Evolutionary conservation across 1,284 basidiomycete genomes (phyloP).

Genomic region (Anthracocystis walkeri): DNA sequence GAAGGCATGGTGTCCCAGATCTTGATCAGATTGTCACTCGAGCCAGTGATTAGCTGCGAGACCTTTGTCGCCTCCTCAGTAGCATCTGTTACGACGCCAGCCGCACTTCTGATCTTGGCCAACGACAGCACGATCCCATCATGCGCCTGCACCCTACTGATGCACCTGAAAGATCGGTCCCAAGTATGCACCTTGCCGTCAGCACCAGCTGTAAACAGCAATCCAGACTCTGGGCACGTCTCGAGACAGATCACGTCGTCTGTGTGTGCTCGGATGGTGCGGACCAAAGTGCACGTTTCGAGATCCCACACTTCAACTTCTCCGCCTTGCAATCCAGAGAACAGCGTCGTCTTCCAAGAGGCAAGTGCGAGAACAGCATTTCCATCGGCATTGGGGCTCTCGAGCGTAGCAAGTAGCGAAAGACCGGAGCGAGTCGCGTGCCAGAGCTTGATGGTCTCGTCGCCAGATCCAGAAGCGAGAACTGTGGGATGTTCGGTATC

Average conservation of each 20-base stretch:
- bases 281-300: slow-evolving; percentile 85
- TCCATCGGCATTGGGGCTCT: slow-evolving; percentile 53
- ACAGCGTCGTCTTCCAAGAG: slow-evolving; percentile 81
- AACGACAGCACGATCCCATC: slow-evolving; percentile 39
- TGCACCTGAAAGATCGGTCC: slow-evolving; percentile 53
- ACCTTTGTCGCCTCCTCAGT: slow-evolving; percentile 9
- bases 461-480: slow-evolving; percentile 74
- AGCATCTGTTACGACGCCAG: background rate
- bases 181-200: slow-evolving; percentile 59
- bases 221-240: slow-evolving; percentile 64
- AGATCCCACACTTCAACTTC: slow-evolving; percentile 89
- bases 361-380: slow-evolving; percentile 81
- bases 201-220: slow-evolving; percentile 55
- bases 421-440: slow-evolving; percentile 72
- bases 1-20: slow-evolving; percentile 53
- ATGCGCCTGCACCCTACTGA: slow-evolving; percentile 62
- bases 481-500: slow-evolving; percentile 36
- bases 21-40: slow-evolving; percentile 60
- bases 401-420: slow-evolving; percentile 75
- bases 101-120: slow-evolving; percentile 18
- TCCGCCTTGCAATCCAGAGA: slow-evolving; percentile 92
- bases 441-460: slow-evolving; percentile 92
- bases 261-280: slow-evolving; percentile 86
- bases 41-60: slow-evolving; percentile 53
- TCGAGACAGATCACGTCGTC: slow-evolving; percentile 68